Conservation (phyloP, 805 yeast genomes). For the Barnettozyma populi region DNA sequence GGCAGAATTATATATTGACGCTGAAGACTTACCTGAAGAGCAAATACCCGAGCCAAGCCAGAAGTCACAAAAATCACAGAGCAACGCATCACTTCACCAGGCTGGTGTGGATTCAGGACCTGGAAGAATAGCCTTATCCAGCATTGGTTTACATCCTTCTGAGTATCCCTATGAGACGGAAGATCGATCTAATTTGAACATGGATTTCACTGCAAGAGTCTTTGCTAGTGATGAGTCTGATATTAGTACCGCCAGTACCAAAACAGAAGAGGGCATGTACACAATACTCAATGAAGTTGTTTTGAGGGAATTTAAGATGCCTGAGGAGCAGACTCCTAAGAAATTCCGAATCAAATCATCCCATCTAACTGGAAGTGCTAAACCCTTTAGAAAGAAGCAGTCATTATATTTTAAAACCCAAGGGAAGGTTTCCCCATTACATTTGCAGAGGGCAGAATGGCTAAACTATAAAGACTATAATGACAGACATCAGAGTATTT, state of each 20-base stretch:
- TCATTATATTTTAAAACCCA: neutral
- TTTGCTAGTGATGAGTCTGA: neutral
- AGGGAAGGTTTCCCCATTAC: neutral
- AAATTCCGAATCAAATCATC: neutral
- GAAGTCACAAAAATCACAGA: too few relatives aligned
- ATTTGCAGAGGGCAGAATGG: conserved; percentile 2
- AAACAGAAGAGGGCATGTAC: conserved; percentile 9
- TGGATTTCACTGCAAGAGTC: neutral
- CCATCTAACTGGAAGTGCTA: neutral
- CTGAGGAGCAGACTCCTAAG: neutral
- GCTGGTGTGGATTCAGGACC: neutral
- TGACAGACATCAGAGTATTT: conserved; percentile 21
- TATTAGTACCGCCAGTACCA: conserved; percentile 3
- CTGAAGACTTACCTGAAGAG: neutral
- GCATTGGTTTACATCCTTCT: neutral
- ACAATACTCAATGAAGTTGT: conserved; percentile 1
- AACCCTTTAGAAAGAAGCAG: neutral
- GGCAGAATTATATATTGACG: neutral
- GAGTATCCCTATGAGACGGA: conserved; percentile 1
- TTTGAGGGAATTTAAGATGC: conserved; percentile 2
- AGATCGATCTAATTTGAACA: neutral
- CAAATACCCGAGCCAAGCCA: neutral
- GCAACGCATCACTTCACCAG: neutral
- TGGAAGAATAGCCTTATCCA: neutral
- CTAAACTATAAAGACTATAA: conserved; percentile 4